Conservation (phyloP, 805 yeast genomes). For the Starmera dryadoides region DNA sequence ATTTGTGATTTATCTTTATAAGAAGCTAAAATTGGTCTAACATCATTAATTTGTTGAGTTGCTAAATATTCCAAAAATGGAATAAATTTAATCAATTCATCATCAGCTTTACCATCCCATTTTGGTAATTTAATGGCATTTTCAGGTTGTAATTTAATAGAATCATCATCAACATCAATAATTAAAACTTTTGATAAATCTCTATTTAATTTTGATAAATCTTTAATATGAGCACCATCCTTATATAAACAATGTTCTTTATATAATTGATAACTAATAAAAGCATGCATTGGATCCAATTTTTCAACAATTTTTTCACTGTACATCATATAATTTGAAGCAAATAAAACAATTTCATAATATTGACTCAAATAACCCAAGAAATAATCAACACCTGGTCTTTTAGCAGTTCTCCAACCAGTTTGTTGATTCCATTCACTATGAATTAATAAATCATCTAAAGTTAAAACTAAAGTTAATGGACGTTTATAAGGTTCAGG, state of each 20-base stretch:
- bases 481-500: slow-evolving; percentile 92
- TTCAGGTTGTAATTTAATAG: slow-evolving; percentile 81
- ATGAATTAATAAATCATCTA: slow-evolving; percentile 88
- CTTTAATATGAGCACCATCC: slow-evolving; percentile 87
- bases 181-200: slow-evolving; percentile 76
- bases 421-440: slow-evolving; percentile 85
- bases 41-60: slow-evolving; percentile 77
- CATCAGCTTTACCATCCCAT: slow-evolving; percentile 87
- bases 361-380: slow-evolving; percentile 90
- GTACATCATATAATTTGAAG: slow-evolving; percentile 78
- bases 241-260: slow-evolving; percentile 83
- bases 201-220: slow-evolving; percentile 83
- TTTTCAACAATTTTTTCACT: slow-evolving; percentile 80
- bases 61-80: slow-evolving; percentile 95
- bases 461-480: slow-evolving; percentile 76
- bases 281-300: slow-evolving; percentile 90
- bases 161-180: slow-evolving; percentile 69
- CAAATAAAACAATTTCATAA: slow-evolving; percentile 90
- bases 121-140: slow-evolving; percentile 80
- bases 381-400: slow-evolving; percentile 97
- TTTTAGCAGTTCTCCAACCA: slow-evolving; percentile 98
- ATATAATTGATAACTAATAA: slow-evolving; percentile 77
- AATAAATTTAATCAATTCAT: slow-evolving; percentile 68
- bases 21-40: slow-evolving; percentile 77
- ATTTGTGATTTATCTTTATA: slow-evolving; percentile 61